A percentile compares a stretch with the other conserved stretches of the same genome.
Evolutionary conservation across 1,284 basidiomycete species (phyloP).

Genomic region (Vanrija pseudolonga): DNA sequence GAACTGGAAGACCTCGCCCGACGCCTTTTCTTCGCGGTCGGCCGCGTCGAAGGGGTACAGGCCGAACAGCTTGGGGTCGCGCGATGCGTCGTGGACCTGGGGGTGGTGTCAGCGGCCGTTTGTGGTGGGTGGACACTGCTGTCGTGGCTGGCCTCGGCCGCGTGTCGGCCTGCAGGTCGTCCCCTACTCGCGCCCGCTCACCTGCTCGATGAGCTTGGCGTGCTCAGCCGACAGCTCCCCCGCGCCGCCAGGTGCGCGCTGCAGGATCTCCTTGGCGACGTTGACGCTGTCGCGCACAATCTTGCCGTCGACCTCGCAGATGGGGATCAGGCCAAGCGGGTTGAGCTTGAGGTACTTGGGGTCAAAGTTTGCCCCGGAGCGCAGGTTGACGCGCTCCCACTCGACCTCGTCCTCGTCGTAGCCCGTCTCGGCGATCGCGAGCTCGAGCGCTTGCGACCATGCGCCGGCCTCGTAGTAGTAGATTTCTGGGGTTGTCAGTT

Average conservation of each 20-base stretch:
- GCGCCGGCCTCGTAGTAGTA: too few relatives aligned
- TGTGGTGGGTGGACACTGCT: too few relatives aligned
- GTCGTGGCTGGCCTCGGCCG: too few relatives aligned
- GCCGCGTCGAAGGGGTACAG: slow-evolving; percentile 45
- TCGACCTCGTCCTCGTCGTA: too few relatives aligned
- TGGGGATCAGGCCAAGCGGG: slow-evolving; percentile 55
- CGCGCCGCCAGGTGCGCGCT: slow-evolving; percentile 37
- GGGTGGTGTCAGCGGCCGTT: slow-evolving; percentile 53
- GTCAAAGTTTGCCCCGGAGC: slow-evolving; percentile 52
- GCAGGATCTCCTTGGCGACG: slow-evolving; percentile 53
- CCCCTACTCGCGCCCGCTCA: slow-evolving; percentile 36
- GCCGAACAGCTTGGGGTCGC: slow-evolving; percentile 47
- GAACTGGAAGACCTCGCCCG: slow-evolving; percentile 47
- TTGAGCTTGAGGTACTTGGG: slow-evolving; percentile 56
- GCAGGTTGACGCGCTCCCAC: too few relatives aligned
- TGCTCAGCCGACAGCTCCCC: slow-evolving; percentile 20
- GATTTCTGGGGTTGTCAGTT: neutral
- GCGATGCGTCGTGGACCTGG: slow-evolving; percentile 53
- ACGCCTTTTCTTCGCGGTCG: slow-evolving; percentile 51
- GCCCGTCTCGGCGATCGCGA: too few relatives aligned
- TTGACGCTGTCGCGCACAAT: slow-evolving; percentile 23
- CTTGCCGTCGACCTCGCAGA: slow-evolving; percentile 51
- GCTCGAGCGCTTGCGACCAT: too few relatives aligned
- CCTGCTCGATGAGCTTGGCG: neutral
- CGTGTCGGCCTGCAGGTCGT: too few relatives aligned